These are phyloP conservation scores for Posidonia oceanica DNA, from an alignment of 116 monocot genomes.

Conservation along the genomic window DNA sequence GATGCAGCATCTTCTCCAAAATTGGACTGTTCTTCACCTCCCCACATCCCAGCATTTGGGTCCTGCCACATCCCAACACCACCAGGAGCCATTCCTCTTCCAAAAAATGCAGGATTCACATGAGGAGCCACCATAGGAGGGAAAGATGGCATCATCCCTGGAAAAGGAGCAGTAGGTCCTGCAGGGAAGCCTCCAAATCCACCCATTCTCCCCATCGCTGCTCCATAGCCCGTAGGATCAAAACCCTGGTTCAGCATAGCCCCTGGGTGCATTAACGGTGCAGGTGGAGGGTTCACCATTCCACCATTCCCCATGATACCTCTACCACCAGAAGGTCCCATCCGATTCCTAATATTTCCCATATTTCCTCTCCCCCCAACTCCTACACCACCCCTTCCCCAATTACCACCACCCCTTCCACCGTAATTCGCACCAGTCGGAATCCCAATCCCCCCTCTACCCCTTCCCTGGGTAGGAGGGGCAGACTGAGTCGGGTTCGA, in stretches of 20 bases:
- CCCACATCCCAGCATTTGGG: constrained; percentile 66
- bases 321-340: constrained; percentile 68
- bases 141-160: constrained; percentile 75
- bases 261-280: constrained; percentile 51
- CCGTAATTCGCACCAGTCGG: background rate
- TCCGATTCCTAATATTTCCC: constrained; percentile 49
- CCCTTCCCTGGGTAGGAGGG: constrained; percentile 10
- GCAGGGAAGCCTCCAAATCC: constrained; percentile 70
- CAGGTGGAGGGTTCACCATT: constrained; percentile 48
- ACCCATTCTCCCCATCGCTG: constrained; percentile 79
- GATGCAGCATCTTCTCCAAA: constrained; percentile 92
- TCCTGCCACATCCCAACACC: constrained; percentile 91
- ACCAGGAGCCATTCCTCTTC: constrained; percentile 57
- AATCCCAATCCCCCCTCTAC: constrained; percentile 20
- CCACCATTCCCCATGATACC: constrained; percentile 89
- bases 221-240: constrained; percentile 61
- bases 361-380: constrained; percentile 46
- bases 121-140: constrained; percentile 86
- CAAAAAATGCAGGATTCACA: constrained; percentile 95
- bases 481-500: constrained; percentile 16
- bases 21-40: constrained; percentile 78
- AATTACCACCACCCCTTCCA: constrained; percentile 17
- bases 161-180: constrained; percentile 53
- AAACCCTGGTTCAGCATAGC: constrained; percentile 73
- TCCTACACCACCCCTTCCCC: constrained; percentile 22